A percentile compares a stretch with the other conserved stretches of the same genome.
phyloP scores from a whole-genome alignment of 148 eudicot species.

The Amaranthus cruentus region DNA sequence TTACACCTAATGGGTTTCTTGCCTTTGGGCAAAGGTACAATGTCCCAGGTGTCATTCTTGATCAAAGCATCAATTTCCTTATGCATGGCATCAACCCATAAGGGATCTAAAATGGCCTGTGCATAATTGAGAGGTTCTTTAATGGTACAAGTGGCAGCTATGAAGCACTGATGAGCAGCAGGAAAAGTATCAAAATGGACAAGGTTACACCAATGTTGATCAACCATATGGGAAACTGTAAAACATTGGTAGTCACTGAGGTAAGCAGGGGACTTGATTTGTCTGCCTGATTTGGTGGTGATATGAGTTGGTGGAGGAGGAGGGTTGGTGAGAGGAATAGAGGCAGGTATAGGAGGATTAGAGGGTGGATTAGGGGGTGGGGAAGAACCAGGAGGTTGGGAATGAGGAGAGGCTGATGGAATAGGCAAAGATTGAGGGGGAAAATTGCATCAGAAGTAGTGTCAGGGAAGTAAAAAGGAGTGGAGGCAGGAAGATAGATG shows the following conservation, averaged over 20 bases:
- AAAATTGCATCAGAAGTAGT: too few species aligned
- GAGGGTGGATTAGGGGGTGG: too few species aligned
- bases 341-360: background rate
- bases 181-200: background rate
- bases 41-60: background rate
- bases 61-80: background rate
- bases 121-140: background rate
- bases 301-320: rapidly evolving
- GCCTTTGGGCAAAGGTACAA: background rate
- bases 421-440: too few species aligned
- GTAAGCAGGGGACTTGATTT: background rate
- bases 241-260: background rate
- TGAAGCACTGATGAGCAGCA: background rate
- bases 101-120: background rate
- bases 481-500: background rate
- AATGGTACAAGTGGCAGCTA: background rate
- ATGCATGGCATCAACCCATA: background rate
- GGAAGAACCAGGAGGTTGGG: background rate
- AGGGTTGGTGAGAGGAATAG: background rate
- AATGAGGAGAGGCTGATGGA: too few species aligned
- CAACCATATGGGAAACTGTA: background rate
- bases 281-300: background rate
- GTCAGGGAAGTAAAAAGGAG: too few species aligned
- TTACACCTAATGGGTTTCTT: background rate
- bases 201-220: background rate